Evolutionary conservation across 1,284 basidiomycete species (phyloP).

Genomic region (Caloboletus firmus): DNA sequence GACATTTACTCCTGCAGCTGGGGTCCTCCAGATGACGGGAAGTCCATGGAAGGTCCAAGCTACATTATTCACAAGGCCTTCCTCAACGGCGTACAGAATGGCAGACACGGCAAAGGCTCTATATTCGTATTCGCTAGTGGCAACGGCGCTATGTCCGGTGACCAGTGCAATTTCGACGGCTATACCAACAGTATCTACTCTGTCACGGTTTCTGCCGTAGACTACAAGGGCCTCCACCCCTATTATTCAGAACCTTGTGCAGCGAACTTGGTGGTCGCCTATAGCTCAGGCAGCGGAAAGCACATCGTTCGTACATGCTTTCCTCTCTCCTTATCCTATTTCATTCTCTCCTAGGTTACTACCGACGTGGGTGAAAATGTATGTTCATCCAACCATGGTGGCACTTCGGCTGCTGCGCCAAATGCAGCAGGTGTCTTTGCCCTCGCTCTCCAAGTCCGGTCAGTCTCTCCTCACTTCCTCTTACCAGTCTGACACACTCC

Average conservation of each 20-base stretch:
- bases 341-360: slow-evolving; percentile 66
- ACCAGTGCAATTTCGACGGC: slow-evolving; percentile 99
- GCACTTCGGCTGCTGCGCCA: slow-evolving; percentile 97
- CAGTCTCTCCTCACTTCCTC: slow-evolving; percentile 27
- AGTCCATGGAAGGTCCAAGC: slow-evolving; percentile 92
- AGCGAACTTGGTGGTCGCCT: slow-evolving; percentile 95
- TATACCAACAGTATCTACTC: slow-evolving; percentile 99
- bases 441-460: slow-evolving; percentile 83
- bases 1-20: slow-evolving; percentile 93
- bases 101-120: slow-evolving; percentile 87
- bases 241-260: slow-evolving; percentile 98
- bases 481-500: slow-evolving; percentile 14
- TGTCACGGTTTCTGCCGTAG: slow-evolving; percentile 92
- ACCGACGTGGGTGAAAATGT: slow-evolving; percentile 88
- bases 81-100: slow-evolving; percentile 91
- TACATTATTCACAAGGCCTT: slow-evolving; percentile 94
- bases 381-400: slow-evolving; percentile 87
- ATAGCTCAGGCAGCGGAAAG: slow-evolving; percentile 93
- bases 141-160: slow-evolving; percentile 88
- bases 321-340: slow-evolving; percentile 8
- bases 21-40: slow-evolving; percentile 97
- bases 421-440: slow-evolving; percentile 92
- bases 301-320: slow-evolving; percentile 68
- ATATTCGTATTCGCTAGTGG: slow-evolving; percentile 98
- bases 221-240: slow-evolving; percentile 90